These are phyloP conservation scores for Russula brevipes DNA, from an alignment of 768 basidiomycete genomes.

Conservation along the genomic window DNA sequence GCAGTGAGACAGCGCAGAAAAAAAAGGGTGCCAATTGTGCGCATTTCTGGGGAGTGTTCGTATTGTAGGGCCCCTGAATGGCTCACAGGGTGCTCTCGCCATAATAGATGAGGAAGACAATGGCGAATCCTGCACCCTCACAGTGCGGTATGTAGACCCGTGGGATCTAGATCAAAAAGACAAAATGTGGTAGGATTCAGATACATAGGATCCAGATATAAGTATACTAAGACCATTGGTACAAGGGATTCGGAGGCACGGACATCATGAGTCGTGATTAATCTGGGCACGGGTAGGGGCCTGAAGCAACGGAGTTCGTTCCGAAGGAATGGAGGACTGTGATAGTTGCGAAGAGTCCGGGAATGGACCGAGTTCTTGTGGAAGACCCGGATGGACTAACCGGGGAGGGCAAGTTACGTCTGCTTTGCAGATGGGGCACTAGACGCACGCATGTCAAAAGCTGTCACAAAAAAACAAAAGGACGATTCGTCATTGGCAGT, in stretches of 20 bases:
- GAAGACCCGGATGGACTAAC: slow-evolving; percentile 23
- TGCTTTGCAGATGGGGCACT: slow-evolving; percentile 92
- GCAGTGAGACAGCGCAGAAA: neutral
- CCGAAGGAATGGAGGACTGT: slow-evolving; percentile 14
- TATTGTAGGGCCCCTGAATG: neutral
- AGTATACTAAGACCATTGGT: slow-evolving; percentile 21
- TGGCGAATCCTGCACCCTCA: neutral
- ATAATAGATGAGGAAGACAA: slow-evolving; percentile 4
- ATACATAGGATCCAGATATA: slow-evolving; percentile 17
- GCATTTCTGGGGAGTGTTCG: neutral
- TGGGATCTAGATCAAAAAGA: slow-evolving; percentile 15
- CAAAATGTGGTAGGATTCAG: slow-evolving; percentile 16
- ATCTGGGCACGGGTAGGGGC: neutral
- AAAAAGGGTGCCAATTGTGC: neutral
- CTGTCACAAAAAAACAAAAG: slow-evolving; percentile 6
- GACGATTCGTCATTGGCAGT: slow-evolving; percentile 9
- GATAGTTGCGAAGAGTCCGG: slow-evolving; percentile 4
- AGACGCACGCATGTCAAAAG: neutral
- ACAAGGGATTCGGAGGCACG: slow-evolving; percentile 15
- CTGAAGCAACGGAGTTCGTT: slow-evolving; percentile 20
- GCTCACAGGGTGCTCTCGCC: neutral
- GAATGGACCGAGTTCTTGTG: neutral
- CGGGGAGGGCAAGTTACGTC: slow-evolving; percentile 72
- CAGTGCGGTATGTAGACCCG: neutral
- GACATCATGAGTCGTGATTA: slow-evolving; percentile 17